A percentile compares a stretch with the other conserved stretches of the same genome.
Evolutionary conservation across 257 asterid species (phyloP).

Genomic region (Solanum appendiculatum): DNA sequence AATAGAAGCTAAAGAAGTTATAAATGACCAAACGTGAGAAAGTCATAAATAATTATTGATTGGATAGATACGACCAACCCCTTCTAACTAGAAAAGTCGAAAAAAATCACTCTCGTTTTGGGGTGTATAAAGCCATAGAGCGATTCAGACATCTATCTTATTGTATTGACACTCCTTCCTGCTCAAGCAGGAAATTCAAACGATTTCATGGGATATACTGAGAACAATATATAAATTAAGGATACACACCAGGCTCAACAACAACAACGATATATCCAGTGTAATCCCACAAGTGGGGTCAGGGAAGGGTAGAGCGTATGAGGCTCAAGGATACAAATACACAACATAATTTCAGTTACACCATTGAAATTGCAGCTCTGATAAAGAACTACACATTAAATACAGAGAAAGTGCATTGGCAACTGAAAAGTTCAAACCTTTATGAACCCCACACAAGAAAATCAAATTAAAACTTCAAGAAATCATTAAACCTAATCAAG

Average conservation of each 20-base stretch:
- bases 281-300: not conserved
- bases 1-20: not conserved
- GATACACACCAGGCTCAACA: not conserved
- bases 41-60: not conserved
- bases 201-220: not conserved
- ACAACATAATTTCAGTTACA: not conserved
- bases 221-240: not conserved
- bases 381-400: not conserved
- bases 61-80: not conserved
- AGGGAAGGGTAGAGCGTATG: not conserved
- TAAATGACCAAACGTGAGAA: not conserved
- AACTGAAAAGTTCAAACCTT: not conserved
- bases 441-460: not conserved
- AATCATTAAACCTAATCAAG: not conserved
- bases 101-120: not conserved
- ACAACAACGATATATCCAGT: not conserved
- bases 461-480: not conserved
- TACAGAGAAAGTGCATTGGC: not conserved
- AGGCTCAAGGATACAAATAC: not conserved
- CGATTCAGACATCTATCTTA: not conserved
- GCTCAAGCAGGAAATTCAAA: not conserved
- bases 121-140: not conserved
- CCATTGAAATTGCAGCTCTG: not conserved
- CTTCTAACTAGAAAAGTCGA: not conserved
- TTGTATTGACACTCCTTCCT: not conserved